Percentiles rank a stretch among this genome's conserved stretches.
These are phyloP conservation scores for Syzygium jambos DNA, from an alignment of 345 rosid genomes.

Conservation along the genomic window DNA sequence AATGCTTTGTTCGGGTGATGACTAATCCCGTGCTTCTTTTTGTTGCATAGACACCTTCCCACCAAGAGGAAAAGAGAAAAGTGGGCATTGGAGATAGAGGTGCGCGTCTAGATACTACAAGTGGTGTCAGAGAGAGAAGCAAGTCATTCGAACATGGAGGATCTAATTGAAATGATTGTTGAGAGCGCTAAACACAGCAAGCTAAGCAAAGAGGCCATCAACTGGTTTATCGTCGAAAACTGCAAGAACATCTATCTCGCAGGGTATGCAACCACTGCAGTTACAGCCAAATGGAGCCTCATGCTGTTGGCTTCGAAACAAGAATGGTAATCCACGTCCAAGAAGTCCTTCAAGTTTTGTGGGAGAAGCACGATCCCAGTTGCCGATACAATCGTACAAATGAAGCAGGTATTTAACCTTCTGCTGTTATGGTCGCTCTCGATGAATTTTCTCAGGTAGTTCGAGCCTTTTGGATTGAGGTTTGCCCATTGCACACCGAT, in stretches of 20 bases:
- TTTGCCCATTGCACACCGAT: neutral
- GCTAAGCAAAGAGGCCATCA: neutral
- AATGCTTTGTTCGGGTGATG: neutral
- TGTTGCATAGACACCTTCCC: neutral
- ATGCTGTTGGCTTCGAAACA: neutral
- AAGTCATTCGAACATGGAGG: neutral
- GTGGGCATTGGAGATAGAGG: neutral
- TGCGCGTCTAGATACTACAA: neutral
- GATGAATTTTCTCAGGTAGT: neutral
- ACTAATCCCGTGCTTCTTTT: neutral
- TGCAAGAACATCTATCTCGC: neutral
- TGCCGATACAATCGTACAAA: neutral
- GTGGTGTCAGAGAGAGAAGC: neutral
- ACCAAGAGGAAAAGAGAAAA: neutral
- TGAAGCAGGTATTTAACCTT: neutral
- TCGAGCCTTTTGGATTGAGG: neutral
- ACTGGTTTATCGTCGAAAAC: neutral
- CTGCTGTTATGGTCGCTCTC: fast-evolving
- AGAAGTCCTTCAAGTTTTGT: neutral
- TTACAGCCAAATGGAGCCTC: neutral
- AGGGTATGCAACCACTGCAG: neutral
- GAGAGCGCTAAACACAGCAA: neutral
- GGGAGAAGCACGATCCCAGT: neutral
- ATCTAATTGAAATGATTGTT: neutral
- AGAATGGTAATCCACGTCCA: neutral